Evolutionary conservation across 768 basidiomycete genomes (phyloP), one percentile per base, ranked within the genome.

Genomic region (Kwoniella dendrophila): DNA sequence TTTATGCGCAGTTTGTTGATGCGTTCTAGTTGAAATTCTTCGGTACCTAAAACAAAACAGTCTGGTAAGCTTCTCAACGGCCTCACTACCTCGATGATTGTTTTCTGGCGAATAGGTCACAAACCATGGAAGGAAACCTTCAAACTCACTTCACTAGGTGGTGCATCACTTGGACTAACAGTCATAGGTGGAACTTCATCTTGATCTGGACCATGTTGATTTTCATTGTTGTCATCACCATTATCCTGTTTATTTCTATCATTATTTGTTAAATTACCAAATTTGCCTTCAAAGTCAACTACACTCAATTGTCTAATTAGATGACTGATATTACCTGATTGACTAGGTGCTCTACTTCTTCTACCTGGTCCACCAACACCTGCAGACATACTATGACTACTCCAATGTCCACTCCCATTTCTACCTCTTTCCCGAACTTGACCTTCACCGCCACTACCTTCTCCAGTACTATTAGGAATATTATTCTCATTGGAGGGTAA

Each of bases 111-210:
- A n/a, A n/a, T n/a, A n/a, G n/a, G n/a, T n/a, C n/a, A n/a, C n/a
- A 18, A 5, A 3, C 16, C 48, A 50, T 34, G 10, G 11, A 6
- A 52, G 18, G 8, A 7, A 0, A 38, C n/a, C 10, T 7, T 1
- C 12, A 36, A 29, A 65, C 67, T 63, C 48, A 69, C 71, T 50
- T 65, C 65, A 48, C 63, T 66, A 3, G 72, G 69, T 5, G 72
- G 72, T 7, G 72, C 72, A 69, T 74, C 72, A 32, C 65, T 64
- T 18, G 72, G 70, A 24, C 63, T 67, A 4, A 74, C 72, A 22
- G 56, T 66, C 72, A 74, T 74, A 16, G 70, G 72, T 30, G 72
- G 69, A 20, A 68, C 58, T 38, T 63, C 62, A 14, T 67, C 62
- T 43, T 26, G 22, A 16, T 50, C 49, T 24, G 54, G 26, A 16